These are phyloP conservation scores for Goniomonas avonlea DNA, from an alignment of 78 protist genomes.

Conservation along the genomic window DNA sequence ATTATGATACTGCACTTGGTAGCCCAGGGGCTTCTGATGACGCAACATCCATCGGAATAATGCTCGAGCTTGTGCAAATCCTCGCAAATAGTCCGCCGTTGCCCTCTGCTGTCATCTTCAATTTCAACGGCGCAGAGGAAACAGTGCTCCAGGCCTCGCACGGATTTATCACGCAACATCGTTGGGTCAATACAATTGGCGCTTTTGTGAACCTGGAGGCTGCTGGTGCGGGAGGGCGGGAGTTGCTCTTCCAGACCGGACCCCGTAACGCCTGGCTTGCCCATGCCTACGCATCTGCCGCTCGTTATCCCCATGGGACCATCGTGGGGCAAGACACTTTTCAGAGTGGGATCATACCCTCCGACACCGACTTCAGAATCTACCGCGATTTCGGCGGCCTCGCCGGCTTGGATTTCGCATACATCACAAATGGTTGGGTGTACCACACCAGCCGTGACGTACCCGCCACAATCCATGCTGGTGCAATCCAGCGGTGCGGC, in stretches of 20 bases:
- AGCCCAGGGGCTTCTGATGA: too few relatives aligned
- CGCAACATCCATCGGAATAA: too few relatives aligned
- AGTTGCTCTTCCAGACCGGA: not conserved
- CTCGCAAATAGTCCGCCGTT: too few relatives aligned
- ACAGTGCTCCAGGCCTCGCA: not conserved
- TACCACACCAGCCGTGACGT: too few relatives aligned
- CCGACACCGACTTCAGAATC: not conserved
- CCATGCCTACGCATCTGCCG: not conserved
- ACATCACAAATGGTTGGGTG: not conserved
- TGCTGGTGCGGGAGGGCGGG: not conserved
- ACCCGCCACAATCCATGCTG: too few relatives aligned
- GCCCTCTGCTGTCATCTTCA: too few relatives aligned
- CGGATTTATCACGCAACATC: not conserved
- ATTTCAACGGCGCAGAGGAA: not conserved
- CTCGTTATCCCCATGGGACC: not conserved
- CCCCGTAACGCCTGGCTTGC: not conserved
- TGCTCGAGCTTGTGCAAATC: too few relatives aligned
- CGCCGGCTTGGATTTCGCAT: not conserved
- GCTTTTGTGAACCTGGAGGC: not conserved
- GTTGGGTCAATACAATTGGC: not conserved
- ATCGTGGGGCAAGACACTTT: not conserved
- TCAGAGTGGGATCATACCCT: not conserved
- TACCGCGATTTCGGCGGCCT: not conserved
- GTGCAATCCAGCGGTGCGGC: too few relatives aligned
- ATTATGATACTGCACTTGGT: too few relatives aligned